Percentiles rank a stretch among this genome's conserved stretches.
Conservation (phyloP, 306 rosid genomes). For the Dryas octopetala region DNA sequence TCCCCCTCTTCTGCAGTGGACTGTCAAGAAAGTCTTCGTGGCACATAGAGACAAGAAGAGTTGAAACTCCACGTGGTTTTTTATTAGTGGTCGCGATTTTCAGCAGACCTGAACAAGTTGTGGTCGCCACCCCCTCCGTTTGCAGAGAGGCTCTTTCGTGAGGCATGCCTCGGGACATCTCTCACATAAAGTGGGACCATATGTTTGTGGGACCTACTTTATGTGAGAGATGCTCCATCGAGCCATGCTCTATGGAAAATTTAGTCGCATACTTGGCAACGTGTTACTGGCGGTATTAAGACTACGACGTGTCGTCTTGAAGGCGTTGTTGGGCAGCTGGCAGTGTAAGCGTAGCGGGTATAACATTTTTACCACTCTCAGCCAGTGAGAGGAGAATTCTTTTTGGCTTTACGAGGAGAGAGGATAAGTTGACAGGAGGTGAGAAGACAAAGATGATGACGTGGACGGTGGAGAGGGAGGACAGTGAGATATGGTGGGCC, state of each 20-base stretch:
- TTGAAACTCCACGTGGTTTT: constrained; percentile 31
- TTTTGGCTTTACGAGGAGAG: constrained; percentile 18
- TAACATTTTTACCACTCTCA: neutral
- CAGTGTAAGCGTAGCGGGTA: neutral
- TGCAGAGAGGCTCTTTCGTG: too few species aligned
- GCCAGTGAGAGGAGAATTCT: neutral
- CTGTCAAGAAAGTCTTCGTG: constrained; percentile 13
- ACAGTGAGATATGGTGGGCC: neutral
- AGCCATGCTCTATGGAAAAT: too few species aligned
- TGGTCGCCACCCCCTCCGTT: neutral
- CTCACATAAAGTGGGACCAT: too few species aligned
- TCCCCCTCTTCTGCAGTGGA: constrained; percentile 10
- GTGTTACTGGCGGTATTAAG: neutral
- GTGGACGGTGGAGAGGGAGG: constrained; percentile 35
- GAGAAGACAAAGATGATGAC: constrained; percentile 6
- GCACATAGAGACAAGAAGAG: constrained; percentile 1
- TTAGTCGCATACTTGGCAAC: neutral
- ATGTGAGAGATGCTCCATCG: too few species aligned
- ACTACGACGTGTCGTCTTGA: constrained; percentile 16
- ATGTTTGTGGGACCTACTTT: too few species aligned
- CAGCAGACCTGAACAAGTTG: constrained; percentile 12
- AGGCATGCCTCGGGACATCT: too few species aligned
- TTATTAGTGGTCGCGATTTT: constrained; percentile 21
- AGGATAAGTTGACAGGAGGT: neutral
- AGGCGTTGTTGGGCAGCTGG: neutral